These are phyloP conservation scores for Pugionium dolabratum DNA, from an alignment of 345 rosid genomes.

Conservation along the genomic window DNA sequence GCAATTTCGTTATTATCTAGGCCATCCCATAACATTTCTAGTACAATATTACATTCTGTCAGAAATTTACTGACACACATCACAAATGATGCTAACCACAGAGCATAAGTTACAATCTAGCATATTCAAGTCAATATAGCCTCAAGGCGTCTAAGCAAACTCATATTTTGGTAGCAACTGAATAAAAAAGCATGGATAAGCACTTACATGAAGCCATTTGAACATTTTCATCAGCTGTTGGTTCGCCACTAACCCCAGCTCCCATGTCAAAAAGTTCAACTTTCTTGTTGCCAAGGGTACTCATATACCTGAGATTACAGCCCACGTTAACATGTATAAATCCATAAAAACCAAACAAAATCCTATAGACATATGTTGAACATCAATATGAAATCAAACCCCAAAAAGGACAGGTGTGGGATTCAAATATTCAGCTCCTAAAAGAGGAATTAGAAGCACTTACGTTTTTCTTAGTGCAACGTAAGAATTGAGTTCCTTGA, in stretches of 20 bases:
- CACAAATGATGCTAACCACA: constrained; percentile 12
- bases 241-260: constrained; percentile 82
- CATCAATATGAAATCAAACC: background rate
- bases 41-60: background rate
- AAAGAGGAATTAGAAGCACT: constrained; percentile 35
- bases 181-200: constrained; percentile 17
- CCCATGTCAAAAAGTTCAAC: constrained; percentile 91
- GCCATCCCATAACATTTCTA: constrained; percentile 13
- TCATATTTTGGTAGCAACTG: constrained; percentile 13
- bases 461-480: constrained; percentile 94
- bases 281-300: constrained; percentile 86
- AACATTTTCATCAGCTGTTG: constrained; percentile 81
- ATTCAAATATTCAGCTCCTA: background rate
- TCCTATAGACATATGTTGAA: background rate
- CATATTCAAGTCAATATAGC: constrained; percentile 13
- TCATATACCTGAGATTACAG: constrained; percentile 63
- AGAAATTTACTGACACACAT: constrained; percentile 17
- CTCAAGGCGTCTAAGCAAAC: constrained; percentile 1
- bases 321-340: constrained; percentile 25
- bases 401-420: background rate
- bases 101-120: constrained; percentile 14
- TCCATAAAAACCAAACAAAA: constrained; percentile 11
- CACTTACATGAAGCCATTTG: constrained; percentile 83
- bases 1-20: constrained; percentile 1
- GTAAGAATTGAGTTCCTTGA: constrained; percentile 95